Percentiles rank a stretch among this genome's conserved stretches.
phyloP scores from a whole-genome alignment of 352 stramenopile genomes.

The Pythium guiyangense region DNA sequence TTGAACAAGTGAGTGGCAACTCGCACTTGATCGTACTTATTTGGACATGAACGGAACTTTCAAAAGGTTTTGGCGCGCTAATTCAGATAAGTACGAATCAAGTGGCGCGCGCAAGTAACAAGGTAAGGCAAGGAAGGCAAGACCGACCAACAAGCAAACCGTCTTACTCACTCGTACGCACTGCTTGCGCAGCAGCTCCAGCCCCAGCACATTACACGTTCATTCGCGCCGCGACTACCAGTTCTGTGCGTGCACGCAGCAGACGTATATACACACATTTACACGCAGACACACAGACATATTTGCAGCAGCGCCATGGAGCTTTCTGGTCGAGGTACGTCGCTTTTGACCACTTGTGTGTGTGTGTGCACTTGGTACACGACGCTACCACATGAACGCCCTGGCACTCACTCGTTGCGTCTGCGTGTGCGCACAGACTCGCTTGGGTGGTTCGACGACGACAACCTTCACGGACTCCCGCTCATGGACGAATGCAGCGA shows the following conservation, averaged over 20 bases:
- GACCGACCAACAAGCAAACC: too few species aligned
- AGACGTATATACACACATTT: neutral
- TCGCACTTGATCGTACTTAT: too few species aligned
- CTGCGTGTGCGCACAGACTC: conserved; percentile 21
- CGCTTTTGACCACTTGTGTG: neutral
- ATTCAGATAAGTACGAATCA: too few species aligned
- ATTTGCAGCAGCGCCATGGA: conserved; percentile 2
- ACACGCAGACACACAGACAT: neutral
- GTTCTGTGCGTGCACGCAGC: neutral
- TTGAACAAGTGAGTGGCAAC: too few species aligned
- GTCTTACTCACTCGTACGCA: too few species aligned
- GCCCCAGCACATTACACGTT: too few species aligned
- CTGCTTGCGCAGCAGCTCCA: too few species aligned
- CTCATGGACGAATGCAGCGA: conserved; percentile 8
- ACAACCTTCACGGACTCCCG: conserved; percentile 32
- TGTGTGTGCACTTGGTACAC: conserved; percentile 9
- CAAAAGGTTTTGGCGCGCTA: too few species aligned
- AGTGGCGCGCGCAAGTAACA: too few species aligned
- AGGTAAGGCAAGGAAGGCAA: too few species aligned
- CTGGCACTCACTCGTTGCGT: conserved; percentile 9
- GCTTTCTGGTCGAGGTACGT: conserved; percentile 10
- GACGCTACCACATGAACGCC: conserved; percentile 6
- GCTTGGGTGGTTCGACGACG: conserved; percentile 42
- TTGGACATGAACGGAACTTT: too few species aligned
- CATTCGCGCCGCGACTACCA: too few species aligned